These are phyloP conservation scores for Ascobolus immersus DNA, from an alignment of 495 filamentous ascomycete species.

Conservation along the genomic window DNA sequence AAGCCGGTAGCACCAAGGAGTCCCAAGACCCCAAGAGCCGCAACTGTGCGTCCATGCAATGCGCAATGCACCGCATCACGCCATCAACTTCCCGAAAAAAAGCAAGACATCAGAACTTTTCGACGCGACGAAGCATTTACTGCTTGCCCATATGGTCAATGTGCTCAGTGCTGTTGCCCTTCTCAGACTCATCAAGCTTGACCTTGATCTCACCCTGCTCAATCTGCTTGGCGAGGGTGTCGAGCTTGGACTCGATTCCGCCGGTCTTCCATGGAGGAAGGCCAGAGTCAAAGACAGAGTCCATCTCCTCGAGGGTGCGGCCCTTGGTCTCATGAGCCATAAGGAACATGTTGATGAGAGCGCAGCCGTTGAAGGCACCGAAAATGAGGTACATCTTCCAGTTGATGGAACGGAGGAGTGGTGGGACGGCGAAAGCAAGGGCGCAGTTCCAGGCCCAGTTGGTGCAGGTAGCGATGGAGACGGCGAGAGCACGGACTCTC, in stretches of 20 bases:
- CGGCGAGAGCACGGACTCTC: conserved; percentile 40
- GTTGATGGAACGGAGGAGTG: conserved; percentile 26
- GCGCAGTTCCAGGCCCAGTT: conserved; percentile 31
- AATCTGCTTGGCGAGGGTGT: conserved; percentile 26
- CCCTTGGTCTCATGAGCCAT: conserved; percentile 29
- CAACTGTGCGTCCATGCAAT: too few relatives aligned
- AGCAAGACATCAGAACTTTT: too few relatives aligned
- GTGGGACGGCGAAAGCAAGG: conserved; percentile 22
- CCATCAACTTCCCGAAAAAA: too few relatives aligned
- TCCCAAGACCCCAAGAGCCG: too few relatives aligned
- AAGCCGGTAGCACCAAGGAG: too few relatives aligned
- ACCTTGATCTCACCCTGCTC: conserved; percentile 25
- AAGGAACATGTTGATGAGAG: conserved; percentile 35
- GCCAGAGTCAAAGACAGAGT: conserved; percentile 23
- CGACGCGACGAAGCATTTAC: too few relatives aligned
- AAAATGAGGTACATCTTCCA: conserved; percentile 31
- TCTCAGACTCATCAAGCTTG: too few relatives aligned
- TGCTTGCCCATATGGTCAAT: too few relatives aligned
- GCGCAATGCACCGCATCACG: too few relatives aligned
- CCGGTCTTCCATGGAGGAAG: conserved; percentile 24
- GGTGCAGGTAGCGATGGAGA: conserved; percentile 34
- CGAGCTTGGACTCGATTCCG: conserved; percentile 21
- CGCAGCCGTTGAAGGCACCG: conserved; percentile 25
- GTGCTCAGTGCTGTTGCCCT: too few relatives aligned
- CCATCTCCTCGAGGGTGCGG: conserved; percentile 23